Base-by-base conservation (phyloP, 2,329 filamentous ascomycete species). In the Verticillium longisporum region DNA sequence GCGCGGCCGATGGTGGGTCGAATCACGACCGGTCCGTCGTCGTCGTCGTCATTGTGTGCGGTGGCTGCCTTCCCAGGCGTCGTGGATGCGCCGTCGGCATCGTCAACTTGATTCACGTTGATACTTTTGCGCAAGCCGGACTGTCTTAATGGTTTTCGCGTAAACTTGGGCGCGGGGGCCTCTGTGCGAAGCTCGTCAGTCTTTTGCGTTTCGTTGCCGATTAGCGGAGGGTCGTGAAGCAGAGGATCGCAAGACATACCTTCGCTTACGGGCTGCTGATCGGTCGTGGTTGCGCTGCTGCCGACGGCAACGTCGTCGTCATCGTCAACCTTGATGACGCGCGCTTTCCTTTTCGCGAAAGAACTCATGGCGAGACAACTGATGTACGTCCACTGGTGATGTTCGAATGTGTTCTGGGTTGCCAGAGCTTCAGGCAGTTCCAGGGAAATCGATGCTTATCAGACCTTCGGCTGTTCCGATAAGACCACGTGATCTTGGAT, bases 251-350 rank as follows among this genome's bases (percentile, higher is more conserved):
- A 50, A 31, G 31, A 74, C 77, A 72, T 73, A 80, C 76, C 74
- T 64, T 76, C 71, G 45, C 70, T 71, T 61, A 70, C 65, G 18
- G 64, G 65, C 61, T 69, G 68, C 53, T 71, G 66, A 57, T 62
- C 65, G 1, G 68, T 61, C 0, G 63, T 58, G 1, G 72, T 45
- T 9, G 62, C 58, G 1, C 26, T 14, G 26, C 32, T 55, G 54
- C 54, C 54, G 2, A 15, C 18, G 31, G 57, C 18, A 55, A 58
- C 45, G 1, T 87, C 88, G 3, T 90, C 86, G 13, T 88, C 85
- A 55, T 91, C 89, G 53, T 85, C 80, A 0, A 85, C 79, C 56
- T 86, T 88, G 67, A 97, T 90, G 69, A 92, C 89, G 66, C 90
- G 88, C 56, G 90, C 87, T 67, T 95, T 92, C 65, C 85, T 77